Evolutionary conservation across 2,329 filamentous ascomycete genomes (phyloP), one percentile per base, ranked within the genome.

Genomic region (Colletotrichum salicis): DNA sequence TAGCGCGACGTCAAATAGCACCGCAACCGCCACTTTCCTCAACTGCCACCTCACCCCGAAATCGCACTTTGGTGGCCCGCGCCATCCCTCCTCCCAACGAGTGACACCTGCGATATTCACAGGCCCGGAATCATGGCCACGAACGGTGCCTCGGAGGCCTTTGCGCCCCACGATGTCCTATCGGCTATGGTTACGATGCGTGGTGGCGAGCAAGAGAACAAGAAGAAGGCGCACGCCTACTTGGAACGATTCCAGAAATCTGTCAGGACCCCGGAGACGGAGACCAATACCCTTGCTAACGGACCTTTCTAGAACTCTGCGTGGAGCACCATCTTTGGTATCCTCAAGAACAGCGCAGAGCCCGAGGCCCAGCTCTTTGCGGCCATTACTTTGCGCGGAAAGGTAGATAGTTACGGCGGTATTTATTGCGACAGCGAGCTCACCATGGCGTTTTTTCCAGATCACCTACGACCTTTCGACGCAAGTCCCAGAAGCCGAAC

Each of bases 181-280:
- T 91, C 93, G 76, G 96, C 96, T 74, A 92, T 98, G 84, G 90
- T 92, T 80, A 96, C 95, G 74, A 97, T 99, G 95, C 92, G 95
- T 80, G 93, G 92, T 83, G 93, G 91, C 76, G 91, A 96, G 79
- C 90, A 93, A 79, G 89, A 92, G 75, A 90, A 93, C 80, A 98
- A 98, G 86, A 92, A 93, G 81, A 93, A 95, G 82, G 95, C 94
- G 72, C 95, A 98, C 80, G 91, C 96, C 80, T 99, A 92, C 81
- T 88, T 99, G 72, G 94, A 97, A 84, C 92, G 91, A 77, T 99
- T 98, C 84, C 96, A 99, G 89, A 99, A 99, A 90, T 98, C 96
- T 82, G 96, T 97, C 83, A 76, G 92, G 89, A 41, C 31, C 67
- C 82, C 78, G 15, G 60, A 77, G 41, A 33, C 24, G 54, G 41